Evolutionary conservation across 2,329 filamentous ascomycete genomes (phyloP), one percentile per base, ranked within the genome.

Genomic region (Paecilomyces fulvus): DNA sequence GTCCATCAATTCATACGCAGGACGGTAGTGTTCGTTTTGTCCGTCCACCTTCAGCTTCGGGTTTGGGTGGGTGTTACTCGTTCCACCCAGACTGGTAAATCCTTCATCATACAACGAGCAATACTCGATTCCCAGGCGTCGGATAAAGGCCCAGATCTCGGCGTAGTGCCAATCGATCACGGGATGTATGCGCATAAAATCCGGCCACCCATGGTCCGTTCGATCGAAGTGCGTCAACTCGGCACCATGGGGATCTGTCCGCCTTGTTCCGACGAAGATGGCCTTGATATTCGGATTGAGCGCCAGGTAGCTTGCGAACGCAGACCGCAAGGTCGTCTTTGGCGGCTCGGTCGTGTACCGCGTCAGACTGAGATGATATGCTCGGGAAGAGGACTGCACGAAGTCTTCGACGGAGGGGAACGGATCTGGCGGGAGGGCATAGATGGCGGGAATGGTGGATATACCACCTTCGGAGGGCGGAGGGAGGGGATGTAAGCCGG

Each of bases 141-240:
- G 67, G 80, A 89, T 79, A 68, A 95, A 91, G 17, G 86, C 84
- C 94, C 94, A 97, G 55, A 97, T 92, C 71, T 97, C 92, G 10
- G 84, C 83, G 72, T 96, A 96, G 71, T 94, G 90, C 94, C 94
- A 99, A 73, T 99, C 94, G 67, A 99, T 92, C 9, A 99, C 89
- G 0, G 94, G 92, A 73, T 99, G 91, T 58, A 97, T 81, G 57
- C 94, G 84, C 86, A 97, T 92, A 67, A 97, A 96, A 49, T 80
- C 77, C 33, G 94, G 94, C 94, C 94, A 99, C 1, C 87, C 91
- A 33, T 82, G 78, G 73, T 97, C 94, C 3, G 94, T 99, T 53
- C 81, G 82, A 69, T 95, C 89, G 69, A 97, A 97, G 73, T 89
- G 84, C 43, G 82, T 88, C 65, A 99, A 72, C 14, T 80, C 78